Base-by-base conservation (phyloP, 2,329 filamentous ascomycete genomes). In the Ophiostoma perfectum region DNA sequence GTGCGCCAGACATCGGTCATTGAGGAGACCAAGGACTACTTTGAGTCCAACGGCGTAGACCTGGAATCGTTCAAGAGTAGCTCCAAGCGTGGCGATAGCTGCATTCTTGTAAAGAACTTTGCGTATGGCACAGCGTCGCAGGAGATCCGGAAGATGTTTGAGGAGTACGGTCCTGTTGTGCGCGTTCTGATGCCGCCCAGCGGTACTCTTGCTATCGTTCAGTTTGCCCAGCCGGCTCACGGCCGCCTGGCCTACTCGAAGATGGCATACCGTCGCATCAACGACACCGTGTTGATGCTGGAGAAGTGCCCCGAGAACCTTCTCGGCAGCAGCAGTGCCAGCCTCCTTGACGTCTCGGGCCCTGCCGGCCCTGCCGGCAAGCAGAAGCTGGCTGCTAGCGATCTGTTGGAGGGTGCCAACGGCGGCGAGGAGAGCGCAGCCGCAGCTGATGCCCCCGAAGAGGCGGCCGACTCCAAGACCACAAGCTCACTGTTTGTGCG, bases 81-180 rank as follows among this genome's bases (percentile, higher is more conserved):
- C 70, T 39, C 66, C 5, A 88, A 92, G 76, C 89, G 93, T 75
- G 94, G 94, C 70, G 93, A 97, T 76, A 90, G 87, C 27, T 88
- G 90, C 58, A 93, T 99, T 65, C 80, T 99, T 66, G 90, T 98
- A 64, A 99, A 99, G 81, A 98, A 98, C 77, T 93, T 99, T 74
- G 88, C 93, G 0, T 93, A 90, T 75, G 91, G 91, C 66, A 93
- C 92, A 39, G 90, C 88, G 65, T 81, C 86, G 66, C 90, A 93
- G 68, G 93, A 97, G 76, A 80, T 98, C 52, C 87, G 88, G 73
- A 88, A 86, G 70, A 80, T 96, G 70, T 95, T 97, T 75, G 91
- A 94, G 75, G 91, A 93, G 75, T 92, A 91, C 76, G 95, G 95
- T 38, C 86, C 90, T 68, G 85, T 98, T 36, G 85, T 88, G 71